Base-by-base conservation (phyloP, 345 rosid species). In the Nasturtium officinale region DNA sequence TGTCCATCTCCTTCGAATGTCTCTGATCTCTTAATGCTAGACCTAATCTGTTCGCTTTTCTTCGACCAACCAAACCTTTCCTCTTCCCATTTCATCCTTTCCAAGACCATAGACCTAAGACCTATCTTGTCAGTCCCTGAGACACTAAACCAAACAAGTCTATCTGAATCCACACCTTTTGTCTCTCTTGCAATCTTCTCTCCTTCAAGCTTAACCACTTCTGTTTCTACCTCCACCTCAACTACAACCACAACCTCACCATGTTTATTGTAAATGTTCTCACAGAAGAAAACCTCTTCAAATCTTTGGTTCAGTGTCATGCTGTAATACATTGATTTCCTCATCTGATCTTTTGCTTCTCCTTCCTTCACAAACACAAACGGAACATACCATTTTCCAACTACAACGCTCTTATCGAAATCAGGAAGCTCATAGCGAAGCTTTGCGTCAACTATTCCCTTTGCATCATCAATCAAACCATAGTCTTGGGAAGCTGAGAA, bases 331-430 rank as follows among this genome's bases (percentile, higher is more conserved):
- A 75, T 80, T 1, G 90, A 78, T 5, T 3, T 72, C 51, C 6
- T 75, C 71, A 85, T 78, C 35, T 87, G 93, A 15, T 85, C 73
- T 66, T 74, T 73, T 7, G 57, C 51, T 12, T 30, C 45, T 40
- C 75, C 77, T 23, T 90, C 94, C 25, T 69, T 87, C 2, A 88
- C 71, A 42, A 86, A 88, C 69, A 90, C 55, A 72, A 85, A 90
- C 0, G 94, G 96, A 50, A 83, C 85, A 42, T 85, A 90, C 96
- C 91, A 90, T 68, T 76, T 87, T 18, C 91, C 96, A 17, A 87
- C 87, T 6, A 71, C 68, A 12, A 65, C 63, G n/a, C 42, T 18
- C 56, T 84, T 78, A 23, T 52, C 58, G 0, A 54, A 40, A 61
- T 11, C 79, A 5, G 90, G 91, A 68, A 88, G 85, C 59, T 69